Conservation (phyloP, 331 rosid species). For the Prunus yedoensis region DNA sequence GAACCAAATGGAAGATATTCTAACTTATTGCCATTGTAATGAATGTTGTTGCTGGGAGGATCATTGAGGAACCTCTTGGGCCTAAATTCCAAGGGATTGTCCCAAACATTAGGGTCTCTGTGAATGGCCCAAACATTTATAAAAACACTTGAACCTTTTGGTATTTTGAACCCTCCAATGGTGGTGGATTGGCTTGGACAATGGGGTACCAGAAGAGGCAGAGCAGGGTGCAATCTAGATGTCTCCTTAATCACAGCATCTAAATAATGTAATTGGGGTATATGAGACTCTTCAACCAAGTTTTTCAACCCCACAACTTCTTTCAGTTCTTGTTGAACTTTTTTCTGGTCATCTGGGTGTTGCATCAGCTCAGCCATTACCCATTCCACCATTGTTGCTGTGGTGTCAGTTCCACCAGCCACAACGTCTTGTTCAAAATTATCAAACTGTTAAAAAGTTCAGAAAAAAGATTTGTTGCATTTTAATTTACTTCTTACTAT, state of each 20-base stretch:
- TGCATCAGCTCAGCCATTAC: constrained; percentile 23
- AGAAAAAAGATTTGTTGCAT: too few species aligned
- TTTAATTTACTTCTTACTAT: too few species aligned
- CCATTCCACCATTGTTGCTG: constrained; percentile 32
- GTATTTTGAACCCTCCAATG: constrained; percentile 28
- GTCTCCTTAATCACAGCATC: constrained; percentile 27
- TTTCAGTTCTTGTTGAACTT: constrained; percentile 29
- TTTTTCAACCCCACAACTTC: constrained; percentile 27
- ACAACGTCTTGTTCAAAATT: not conserved
- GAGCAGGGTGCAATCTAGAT: constrained; percentile 23
- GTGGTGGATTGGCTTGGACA: constrained; percentile 8
- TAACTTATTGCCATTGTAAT: constrained; percentile 22
- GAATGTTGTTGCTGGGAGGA: constrained; percentile 1
- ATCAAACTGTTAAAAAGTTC: too few species aligned
- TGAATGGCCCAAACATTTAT: constrained; percentile 37
- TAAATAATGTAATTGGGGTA: constrained; percentile 25
- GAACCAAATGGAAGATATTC: constrained; percentile 16
- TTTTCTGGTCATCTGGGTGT: constrained; percentile 23
- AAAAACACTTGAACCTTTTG: constrained; percentile 20
- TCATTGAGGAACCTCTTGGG: constrained; percentile 31
- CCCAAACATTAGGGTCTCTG: constrained; percentile 33
- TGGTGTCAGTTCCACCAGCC: constrained; percentile 34
- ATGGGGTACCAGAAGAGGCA: constrained; percentile 21
- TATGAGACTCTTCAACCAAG: constrained; percentile 34
- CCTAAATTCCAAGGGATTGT: constrained; percentile 29